phyloP scores from a whole-genome alignment of 192 early-diverging fungal species.

The Coemansia sp. region DNA sequence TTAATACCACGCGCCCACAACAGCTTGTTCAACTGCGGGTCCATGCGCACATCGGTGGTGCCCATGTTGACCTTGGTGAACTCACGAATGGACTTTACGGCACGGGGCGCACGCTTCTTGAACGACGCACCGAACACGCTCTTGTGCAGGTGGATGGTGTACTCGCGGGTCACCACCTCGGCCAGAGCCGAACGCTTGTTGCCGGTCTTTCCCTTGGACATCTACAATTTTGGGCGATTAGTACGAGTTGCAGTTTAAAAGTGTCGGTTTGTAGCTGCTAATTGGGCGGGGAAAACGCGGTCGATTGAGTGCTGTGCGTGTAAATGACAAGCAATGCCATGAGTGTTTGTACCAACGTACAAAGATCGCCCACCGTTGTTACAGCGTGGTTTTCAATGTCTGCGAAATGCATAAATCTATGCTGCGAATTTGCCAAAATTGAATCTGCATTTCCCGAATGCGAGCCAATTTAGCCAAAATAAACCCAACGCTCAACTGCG shows the following conservation, averaged over 20 bases:
- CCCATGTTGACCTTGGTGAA: constrained; percentile 94
- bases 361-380: too few species aligned
- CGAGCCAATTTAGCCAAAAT: too few species aligned
- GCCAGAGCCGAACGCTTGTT: constrained; percentile 79
- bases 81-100: constrained; percentile 88
- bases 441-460: too few species aligned
- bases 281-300: too few species aligned
- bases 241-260: neutral
- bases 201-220: constrained; percentile 72
- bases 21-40: constrained; percentile 92
- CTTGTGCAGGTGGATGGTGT: constrained; percentile 99
- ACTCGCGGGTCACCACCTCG: constrained; percentile 95
- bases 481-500: too few species aligned
- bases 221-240: constrained; percentile 25
- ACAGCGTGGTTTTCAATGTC: too few species aligned
- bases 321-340: too few species aligned
- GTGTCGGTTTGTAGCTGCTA: too few species aligned
- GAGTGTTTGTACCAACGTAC: too few species aligned
- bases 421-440: too few species aligned
- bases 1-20: constrained; percentile 94
- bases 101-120: constrained; percentile 96
- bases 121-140: constrained; percentile 77
- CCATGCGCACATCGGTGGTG: constrained; percentile 94
- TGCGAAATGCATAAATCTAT: too few species aligned
- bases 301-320: too few species aligned